Evolutionary conservation across 2,329 filamentous ascomycete genomes (phyloP), one percentile per base, ranked within the genome.

Genomic region (Trichoderma oligosporum): DNA sequence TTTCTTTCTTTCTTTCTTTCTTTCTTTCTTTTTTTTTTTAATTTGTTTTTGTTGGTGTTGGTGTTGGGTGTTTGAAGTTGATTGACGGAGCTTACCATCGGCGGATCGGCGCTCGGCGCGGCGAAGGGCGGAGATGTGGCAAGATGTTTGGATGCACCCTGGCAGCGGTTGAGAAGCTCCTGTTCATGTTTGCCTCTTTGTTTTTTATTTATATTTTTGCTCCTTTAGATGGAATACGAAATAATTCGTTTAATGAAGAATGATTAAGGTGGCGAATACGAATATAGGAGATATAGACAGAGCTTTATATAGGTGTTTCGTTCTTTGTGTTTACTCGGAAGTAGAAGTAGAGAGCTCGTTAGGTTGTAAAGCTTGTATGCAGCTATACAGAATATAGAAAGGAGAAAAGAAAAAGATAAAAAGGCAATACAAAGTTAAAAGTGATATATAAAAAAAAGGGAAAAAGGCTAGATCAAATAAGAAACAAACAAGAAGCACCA

Each of bases 121-220:
- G 65, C 7, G 67, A 64, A 31, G 67, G 69, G 44, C 66, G 68
- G 45, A 71, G 58, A 52, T 68, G 66, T 31, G 68, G 67, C 36
- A 72, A 65, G 63, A 69, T 66, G 61, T 62, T 67, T 25, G 68
- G 69, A 55, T 72, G 67, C 39, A 71, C 68, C 45, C 65, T 69
- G 33, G 70, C 68, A 22, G 70, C 66, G 22, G 70, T 69, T 42
- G 71, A 71, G 63, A 73, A 71, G 44, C 61, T 14, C 45, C 51
- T 45, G 9, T 20, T 22, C 31, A 45, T 45, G 5, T 20, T 14
- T 27, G 33, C 42, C 41, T 41, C 47, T 31, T 29, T 39, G 20
- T 44, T 27, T 11, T 31, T 11, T 6, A 11, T 31, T 6, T 31
- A 31, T 31, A 31, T 31, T 31, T 31, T 31, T 6, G 5, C 11